Evolutionary conservation across 2,329 filamentous ascomycete genomes (phyloP).

Genomic region (Neoscytalidium dimidiatum): DNA sequence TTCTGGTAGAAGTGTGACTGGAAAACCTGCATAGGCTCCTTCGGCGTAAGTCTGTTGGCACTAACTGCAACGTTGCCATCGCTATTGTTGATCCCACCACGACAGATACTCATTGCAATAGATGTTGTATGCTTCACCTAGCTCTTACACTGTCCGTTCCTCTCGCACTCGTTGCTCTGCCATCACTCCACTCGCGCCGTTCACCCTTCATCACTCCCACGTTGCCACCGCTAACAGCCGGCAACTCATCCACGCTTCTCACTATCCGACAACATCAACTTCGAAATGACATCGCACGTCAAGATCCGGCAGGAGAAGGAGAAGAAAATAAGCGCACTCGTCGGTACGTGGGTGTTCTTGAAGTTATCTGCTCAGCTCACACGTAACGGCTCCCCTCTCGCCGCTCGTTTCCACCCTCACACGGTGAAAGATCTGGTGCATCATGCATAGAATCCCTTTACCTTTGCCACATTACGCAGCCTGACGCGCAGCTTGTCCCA

Average conservation of each 20-base stretch:
- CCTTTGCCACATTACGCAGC: not conserved
- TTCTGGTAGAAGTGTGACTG: no score
- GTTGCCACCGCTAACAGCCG: not conserved
- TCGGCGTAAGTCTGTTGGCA: no score
- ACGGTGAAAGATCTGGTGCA: not conserved
- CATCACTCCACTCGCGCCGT: no score
- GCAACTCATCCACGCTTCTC: not conserved
- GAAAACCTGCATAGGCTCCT: no score
- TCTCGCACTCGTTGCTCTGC: no score
- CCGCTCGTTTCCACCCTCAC: not conserved
- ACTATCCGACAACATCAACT: not conserved
- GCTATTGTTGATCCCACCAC: no score
- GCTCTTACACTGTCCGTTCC: no score
- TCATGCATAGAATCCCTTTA: not conserved
- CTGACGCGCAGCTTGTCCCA: no score
- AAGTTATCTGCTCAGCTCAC: not conserved
- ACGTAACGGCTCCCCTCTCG: not conserved
- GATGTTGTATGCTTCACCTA: no score
- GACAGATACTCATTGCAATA: no score
- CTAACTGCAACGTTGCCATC: no score
- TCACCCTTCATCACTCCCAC: not conserved
- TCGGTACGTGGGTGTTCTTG: not conserved
- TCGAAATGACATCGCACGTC: not conserved
- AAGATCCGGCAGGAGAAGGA: constrained; percentile 34
- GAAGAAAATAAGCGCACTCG: constrained; percentile 32